A percentile compares a stretch with the other conserved stretches of the same genome.
Conservation (phyloP, 2,329 filamentous ascomycete species). For the Diaporthe ilicicola region DNA sequence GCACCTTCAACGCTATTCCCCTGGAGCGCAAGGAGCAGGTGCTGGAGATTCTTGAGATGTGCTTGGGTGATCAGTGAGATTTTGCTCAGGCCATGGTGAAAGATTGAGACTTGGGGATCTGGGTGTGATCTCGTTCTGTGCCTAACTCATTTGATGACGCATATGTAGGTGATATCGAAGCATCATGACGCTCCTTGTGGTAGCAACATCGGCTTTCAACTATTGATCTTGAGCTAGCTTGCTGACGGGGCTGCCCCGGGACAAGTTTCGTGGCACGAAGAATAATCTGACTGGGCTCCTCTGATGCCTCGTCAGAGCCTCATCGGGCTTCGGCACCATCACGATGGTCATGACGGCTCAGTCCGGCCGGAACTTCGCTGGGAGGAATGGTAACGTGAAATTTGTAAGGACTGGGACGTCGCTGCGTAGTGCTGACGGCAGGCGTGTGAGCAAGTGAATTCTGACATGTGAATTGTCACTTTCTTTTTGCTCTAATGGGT, state of each 20-base stretch:
- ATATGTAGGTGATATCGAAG: no score
- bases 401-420: not conserved
- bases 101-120: not conserved
- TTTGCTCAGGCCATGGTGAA: conserved; percentile 43
- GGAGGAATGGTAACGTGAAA: not conserved
- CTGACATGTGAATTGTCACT: not conserved
- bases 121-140: conserved; percentile 42
- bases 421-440: not conserved
- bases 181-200: no score
- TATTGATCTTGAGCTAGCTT: not conserved
- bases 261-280: not conserved
- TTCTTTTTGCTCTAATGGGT: not conserved
- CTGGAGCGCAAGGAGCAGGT: conserved; percentile 54
- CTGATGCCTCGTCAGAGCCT: not conserved
- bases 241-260: no score
- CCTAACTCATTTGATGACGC: not conserved
- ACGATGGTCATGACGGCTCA: not conserved
- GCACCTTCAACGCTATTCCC: conserved; percentile 55
- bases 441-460: not conserved
- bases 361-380: not conserved
- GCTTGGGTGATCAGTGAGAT: conserved; percentile 31
- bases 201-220: not conserved
- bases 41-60: conserved; percentile 55
- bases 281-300: not conserved
- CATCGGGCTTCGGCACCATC: conserved; percentile 5